Evolutionary conservation across 495 filamentous ascomycete species (phyloP).

Genomic region (Antarctomyces pellizariae): DNA sequence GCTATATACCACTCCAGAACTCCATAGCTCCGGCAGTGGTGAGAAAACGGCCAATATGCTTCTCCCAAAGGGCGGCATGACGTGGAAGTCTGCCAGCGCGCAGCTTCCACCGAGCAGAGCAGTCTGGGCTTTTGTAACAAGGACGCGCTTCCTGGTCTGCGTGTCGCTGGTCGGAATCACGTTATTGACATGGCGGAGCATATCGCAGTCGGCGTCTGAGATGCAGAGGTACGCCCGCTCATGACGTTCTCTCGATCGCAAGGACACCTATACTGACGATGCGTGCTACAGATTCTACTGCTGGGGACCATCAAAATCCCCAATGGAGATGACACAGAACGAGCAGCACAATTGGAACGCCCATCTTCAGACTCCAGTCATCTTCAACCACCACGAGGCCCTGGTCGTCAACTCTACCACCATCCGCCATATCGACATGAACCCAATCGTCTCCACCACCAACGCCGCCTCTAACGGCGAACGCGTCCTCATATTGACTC

Average conservation of each 20-base stretch:
- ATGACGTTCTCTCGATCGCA: too few relatives aligned
- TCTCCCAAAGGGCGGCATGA: conserved; percentile 71
- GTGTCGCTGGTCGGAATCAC: conserved; percentile 48
- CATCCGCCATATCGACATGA: conserved; percentile 65
- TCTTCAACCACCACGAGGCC: conserved; percentile 87
- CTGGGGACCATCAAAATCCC: conserved; percentile 78
- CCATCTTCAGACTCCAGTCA: conserved; percentile 72
- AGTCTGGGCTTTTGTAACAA: conserved; percentile 50
- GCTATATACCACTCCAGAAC: too few relatives aligned
- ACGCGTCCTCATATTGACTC: conserved; percentile 84
- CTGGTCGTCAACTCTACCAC: conserved; percentile 57
- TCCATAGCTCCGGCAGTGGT: too few relatives aligned
- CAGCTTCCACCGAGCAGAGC: conserved; percentile 64
- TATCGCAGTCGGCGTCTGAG: conserved; percentile 56
- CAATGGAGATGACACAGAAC: conserved; percentile 80
- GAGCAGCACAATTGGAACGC: conserved; percentile 76
- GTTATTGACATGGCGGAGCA: conserved; percentile 74
- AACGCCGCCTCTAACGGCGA: conserved; percentile 60
- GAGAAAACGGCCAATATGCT: conserved; percentile 32
- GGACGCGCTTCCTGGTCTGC: conserved; percentile 57
- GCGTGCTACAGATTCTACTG: conserved; percentile 84
- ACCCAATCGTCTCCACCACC: conserved; percentile 58
- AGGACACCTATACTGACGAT: conserved; percentile 3
- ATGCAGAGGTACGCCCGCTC: conserved; percentile 98
- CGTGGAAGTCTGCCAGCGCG: conserved; percentile 74